Conservation (phyloP, 2,329 filamentous ascomycete species). For the Beauveria caledonica region DNA sequence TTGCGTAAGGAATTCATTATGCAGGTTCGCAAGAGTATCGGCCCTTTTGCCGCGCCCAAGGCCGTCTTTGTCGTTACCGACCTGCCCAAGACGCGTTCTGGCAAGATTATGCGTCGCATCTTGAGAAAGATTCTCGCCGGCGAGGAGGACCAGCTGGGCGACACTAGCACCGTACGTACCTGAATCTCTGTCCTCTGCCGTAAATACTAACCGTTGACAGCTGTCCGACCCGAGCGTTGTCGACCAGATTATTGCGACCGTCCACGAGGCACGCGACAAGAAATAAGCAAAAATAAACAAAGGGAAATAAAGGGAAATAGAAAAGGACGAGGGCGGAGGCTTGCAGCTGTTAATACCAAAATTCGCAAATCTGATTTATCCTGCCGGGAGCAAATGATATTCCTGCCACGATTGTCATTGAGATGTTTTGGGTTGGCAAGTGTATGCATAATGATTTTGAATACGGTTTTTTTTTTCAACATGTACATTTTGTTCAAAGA, state of each 20-base stretch:
- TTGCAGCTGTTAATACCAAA: slow-evolving; percentile 1
- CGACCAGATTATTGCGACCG: slow-evolving; percentile 72
- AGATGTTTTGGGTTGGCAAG: background rate
- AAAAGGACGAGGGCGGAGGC: background rate
- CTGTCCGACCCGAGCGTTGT: slow-evolving; percentile 82
- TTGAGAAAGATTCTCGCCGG: slow-evolving; percentile 94
- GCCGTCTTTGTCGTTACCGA: slow-evolving; percentile 85
- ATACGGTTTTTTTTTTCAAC: background rate
- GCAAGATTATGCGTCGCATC: slow-evolving; percentile 98
- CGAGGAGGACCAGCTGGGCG: slow-evolving; percentile 93
- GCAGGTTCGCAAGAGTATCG: slow-evolving; percentile 95
- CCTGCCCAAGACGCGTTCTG: slow-evolving; percentile 91
- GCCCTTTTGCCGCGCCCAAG: slow-evolving; percentile 94
- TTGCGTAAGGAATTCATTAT: slow-evolving; percentile 88
- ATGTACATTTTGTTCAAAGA: no score
- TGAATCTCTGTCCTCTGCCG: slow-evolving; percentile 1
- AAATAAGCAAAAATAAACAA: slow-evolving; percentile 29
- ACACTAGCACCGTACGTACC: slow-evolving; percentile 73
- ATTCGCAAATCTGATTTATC: background rate
- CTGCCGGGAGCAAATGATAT: background rate
- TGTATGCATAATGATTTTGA: background rate
- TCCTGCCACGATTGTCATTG: background rate
- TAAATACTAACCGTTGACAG: slow-evolving; percentile 29
- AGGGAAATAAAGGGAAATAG: background rate
- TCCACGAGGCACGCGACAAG: slow-evolving; percentile 52